Percentiles rank a stretch among this genome's conserved stretches.
These are phyloP conservation scores for Yamadazyma kanchanaburiensis DNA, from an alignment of 1,139 yeast species.

Conservation along the genomic window DNA sequence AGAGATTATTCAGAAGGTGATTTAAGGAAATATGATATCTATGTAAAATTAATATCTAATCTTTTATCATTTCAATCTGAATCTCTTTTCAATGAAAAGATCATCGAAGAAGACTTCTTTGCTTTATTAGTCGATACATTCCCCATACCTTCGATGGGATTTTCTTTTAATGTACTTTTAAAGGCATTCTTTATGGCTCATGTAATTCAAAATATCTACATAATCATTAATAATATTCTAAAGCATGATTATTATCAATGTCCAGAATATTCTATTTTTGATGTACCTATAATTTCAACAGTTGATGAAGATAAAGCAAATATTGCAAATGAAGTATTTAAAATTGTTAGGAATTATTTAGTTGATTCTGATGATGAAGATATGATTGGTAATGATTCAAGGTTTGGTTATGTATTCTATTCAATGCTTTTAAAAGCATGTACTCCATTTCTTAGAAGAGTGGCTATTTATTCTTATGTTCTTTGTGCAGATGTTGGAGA, in stretches of 20 bases:
- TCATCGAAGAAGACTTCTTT: constrained; percentile 51
- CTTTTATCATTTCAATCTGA: constrained; percentile 22
- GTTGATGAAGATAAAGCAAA: constrained; percentile 17
- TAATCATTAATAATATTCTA: constrained; percentile 22
- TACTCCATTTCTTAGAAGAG: constrained; percentile 67
- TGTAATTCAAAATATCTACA: constrained; percentile 30
- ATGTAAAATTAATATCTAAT: constrained; percentile 33
- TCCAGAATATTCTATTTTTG: constrained; percentile 24
- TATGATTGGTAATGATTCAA: constrained; percentile 13
- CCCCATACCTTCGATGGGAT: constrained; percentile 40
- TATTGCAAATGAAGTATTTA: constrained; percentile 15
- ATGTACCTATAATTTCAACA: constrained; percentile 29
- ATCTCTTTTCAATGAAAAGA: constrained; percentile 24
- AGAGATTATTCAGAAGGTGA: constrained; percentile 16
- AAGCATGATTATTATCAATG: constrained; percentile 20
- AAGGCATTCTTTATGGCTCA: constrained; percentile 39
- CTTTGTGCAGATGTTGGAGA: constrained; percentile 45
- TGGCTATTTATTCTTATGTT: constrained; percentile 58
- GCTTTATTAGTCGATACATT: constrained; percentile 46
- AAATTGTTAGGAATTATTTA: constrained; percentile 9
- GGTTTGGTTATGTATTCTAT: constrained; percentile 40
- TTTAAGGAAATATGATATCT: constrained; percentile 26
- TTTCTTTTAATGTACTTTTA: constrained; percentile 38
- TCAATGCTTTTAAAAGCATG: constrained; percentile 54
- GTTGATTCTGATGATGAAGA: constrained; percentile 9